phyloP scores from a whole-genome alignment of 805 yeast genomes.

The Candida maltosa region DNA sequence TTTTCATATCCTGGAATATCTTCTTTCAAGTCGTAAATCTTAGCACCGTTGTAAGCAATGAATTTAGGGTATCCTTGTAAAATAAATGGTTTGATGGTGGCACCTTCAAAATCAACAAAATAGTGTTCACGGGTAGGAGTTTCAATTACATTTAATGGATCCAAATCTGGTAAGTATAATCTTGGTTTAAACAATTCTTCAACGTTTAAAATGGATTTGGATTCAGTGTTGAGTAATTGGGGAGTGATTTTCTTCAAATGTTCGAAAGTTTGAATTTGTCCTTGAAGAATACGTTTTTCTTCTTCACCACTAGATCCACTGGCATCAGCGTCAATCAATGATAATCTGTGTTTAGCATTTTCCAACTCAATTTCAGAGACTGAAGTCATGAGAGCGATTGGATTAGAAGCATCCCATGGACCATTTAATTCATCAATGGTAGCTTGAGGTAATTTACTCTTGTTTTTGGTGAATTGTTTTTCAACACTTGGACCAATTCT shows the following conservation, averaged over 20 bases:
- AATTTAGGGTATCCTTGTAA: slow-evolving; percentile 79
- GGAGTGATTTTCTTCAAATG: slow-evolving; percentile 57
- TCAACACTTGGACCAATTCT: slow-evolving; percentile 88
- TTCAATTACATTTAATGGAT: slow-evolving; percentile 78
- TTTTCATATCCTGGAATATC: slow-evolving; percentile 70
- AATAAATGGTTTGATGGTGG: slow-evolving; percentile 77
- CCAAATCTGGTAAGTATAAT: slow-evolving; percentile 77
- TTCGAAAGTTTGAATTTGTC: slow-evolving; percentile 59
- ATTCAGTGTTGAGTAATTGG: slow-evolving; percentile 51
- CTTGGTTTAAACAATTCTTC: slow-evolving; percentile 68
- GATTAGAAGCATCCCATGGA: slow-evolving; percentile 66
- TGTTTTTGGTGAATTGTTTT: slow-evolving; percentile 70
- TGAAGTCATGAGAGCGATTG: slow-evolving; percentile 60
- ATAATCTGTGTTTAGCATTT: slow-evolving; percentile 50
- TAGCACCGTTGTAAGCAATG: slow-evolving; percentile 84
- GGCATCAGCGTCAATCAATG: slow-evolving; percentile 52
- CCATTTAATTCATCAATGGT: slow-evolving; percentile 57
- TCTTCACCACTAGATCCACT: no score
- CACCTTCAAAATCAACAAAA: slow-evolving; percentile 81
- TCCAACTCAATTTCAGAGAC: slow-evolving; percentile 68
- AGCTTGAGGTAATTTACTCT: slow-evolving; percentile 48
- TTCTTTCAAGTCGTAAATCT: slow-evolving; percentile 69
- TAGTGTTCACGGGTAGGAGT: slow-evolving; percentile 36
- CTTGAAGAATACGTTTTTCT: slow-evolving; percentile 38
- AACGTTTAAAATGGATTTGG: slow-evolving; percentile 58